Evolutionary conservation across 2,329 filamentous ascomycete genomes (phyloP).

Genomic region (Penicillium sp.): DNA sequence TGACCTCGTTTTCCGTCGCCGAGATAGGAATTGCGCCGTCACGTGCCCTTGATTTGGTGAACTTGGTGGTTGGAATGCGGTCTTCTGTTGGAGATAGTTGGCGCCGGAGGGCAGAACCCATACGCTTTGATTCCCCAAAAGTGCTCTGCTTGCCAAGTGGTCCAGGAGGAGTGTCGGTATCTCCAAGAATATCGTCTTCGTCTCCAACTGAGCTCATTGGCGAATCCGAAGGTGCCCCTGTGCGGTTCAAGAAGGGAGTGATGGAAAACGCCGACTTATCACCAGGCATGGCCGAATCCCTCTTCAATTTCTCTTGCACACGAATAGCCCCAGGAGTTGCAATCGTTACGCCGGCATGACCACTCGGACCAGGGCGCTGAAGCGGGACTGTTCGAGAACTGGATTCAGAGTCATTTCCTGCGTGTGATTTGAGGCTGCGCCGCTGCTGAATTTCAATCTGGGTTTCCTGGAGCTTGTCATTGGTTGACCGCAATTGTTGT

Average conservation of each 20-base stretch:
- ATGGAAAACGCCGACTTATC: constrained; percentile 94
- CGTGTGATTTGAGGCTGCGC: constrained; percentile 36
- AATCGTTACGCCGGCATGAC: constrained; percentile 49
- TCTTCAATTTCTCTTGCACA: constrained; percentile 57
- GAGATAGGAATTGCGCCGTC: neutral
- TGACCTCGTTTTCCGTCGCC: neutral
- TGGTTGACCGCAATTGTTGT: constrained; percentile 66
- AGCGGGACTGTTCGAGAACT: constrained; percentile 45
- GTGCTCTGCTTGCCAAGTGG: neutral
- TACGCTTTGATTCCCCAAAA: neutral
- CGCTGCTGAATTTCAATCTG: constrained; percentile 51
- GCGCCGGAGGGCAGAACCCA: constrained; percentile 6
- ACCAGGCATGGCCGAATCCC: constrained; percentile 63
- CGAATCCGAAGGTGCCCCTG: constrained; percentile 54
- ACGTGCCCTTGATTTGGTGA: constrained; percentile 8
- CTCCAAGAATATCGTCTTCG: constrained; percentile 24
- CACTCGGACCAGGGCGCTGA: constrained; percentile 19
- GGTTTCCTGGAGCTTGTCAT: constrained; percentile 70
- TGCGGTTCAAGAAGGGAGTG: constrained; percentile 85
- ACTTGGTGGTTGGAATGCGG: constrained; percentile 6
- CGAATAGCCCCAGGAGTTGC: constrained; percentile 52
- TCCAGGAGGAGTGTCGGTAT: neutral
- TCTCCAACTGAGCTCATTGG: constrained; percentile 31
- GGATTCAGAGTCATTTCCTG: constrained; percentile 31
- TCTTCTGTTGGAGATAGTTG: constrained; percentile 2